phyloP scores from a whole-genome alignment of 257 asterid species.

The Ilex asprella region DNA sequence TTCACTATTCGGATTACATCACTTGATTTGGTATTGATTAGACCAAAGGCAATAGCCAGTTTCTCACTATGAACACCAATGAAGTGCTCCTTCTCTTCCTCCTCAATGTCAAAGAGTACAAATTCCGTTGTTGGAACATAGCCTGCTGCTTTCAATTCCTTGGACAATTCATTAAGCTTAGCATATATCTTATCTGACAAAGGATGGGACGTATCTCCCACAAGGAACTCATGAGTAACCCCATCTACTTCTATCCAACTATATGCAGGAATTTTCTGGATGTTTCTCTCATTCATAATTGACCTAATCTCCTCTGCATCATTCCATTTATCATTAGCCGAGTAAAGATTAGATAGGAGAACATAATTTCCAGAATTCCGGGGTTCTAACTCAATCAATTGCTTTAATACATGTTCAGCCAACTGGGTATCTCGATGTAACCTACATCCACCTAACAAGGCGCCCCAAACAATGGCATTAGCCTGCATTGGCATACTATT shows the following conservation, averaged over 20 bases:
- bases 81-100: constrained; percentile 3
- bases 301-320: background rate
- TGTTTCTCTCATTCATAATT: background rate
- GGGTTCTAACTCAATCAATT: constrained; percentile 2
- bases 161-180: background rate
- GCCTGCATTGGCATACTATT: background rate
- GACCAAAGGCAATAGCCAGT: constrained; percentile 2
- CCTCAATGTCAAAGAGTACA: background rate
- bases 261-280: background rate
- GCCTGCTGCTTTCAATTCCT: background rate
- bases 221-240: background rate
- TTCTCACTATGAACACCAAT: background rate
- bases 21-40: background rate
- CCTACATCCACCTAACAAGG: constrained; percentile 1
- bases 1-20: background rate
- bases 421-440: background rate
- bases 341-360: background rate
- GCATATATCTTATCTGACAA: background rate
- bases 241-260: constrained; percentile 6
- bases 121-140: constrained; percentile 1
- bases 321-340: background rate
- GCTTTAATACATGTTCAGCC: background rate
- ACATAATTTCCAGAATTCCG: background rate
- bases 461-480: constrained; percentile 3
- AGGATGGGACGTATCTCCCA: constrained; percentile 2